Conservation (phyloP, 2,329 filamentous ascomycete species). For the Beauveria bassiana region DNA sequence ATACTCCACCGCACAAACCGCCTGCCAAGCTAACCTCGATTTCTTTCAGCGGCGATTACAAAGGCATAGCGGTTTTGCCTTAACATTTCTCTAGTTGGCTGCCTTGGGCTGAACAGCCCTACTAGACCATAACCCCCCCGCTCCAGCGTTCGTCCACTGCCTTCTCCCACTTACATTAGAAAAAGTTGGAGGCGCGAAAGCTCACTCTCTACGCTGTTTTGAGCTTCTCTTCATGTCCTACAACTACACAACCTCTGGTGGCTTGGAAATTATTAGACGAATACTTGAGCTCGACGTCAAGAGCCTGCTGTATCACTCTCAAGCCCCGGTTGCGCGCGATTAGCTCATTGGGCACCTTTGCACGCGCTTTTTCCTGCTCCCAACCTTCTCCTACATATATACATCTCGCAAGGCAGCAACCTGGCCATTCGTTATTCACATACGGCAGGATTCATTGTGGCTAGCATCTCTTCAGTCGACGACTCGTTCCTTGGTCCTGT, state of each 20-base stretch:
- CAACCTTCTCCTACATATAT: not conserved
- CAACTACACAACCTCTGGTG: not conserved
- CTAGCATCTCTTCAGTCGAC: not conserved
- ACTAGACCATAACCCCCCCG: not conserved
- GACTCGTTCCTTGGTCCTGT: not conserved
- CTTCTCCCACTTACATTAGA: not conserved
- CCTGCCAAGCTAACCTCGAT: not conserved
- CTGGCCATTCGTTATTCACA: not conserved
- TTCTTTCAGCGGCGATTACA: not conserved
- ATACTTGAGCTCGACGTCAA: not conserved
- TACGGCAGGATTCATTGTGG: no score
- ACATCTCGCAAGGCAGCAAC: not conserved
- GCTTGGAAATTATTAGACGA: not conserved
- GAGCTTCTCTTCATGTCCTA: not conserved
- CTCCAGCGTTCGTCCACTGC: not conserved
- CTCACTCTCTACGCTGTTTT: not conserved
- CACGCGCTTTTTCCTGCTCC: not conserved
- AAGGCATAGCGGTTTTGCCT: not conserved
- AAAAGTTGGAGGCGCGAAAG: not conserved
- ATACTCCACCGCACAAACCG: not conserved
- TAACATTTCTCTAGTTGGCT: not conserved
- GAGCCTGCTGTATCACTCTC: not conserved
- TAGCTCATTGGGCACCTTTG: not conserved
- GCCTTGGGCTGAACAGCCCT: slow-evolving; percentile 5
- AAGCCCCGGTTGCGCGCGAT: not conserved